A percentile compares a stretch with the other conserved stretches of the same genome.
These are phyloP conservation scores for Phialocephala subalpina DNA, from an alignment of 2,329 filamentous ascomycete genomes.

Conservation along the genomic window DNA sequence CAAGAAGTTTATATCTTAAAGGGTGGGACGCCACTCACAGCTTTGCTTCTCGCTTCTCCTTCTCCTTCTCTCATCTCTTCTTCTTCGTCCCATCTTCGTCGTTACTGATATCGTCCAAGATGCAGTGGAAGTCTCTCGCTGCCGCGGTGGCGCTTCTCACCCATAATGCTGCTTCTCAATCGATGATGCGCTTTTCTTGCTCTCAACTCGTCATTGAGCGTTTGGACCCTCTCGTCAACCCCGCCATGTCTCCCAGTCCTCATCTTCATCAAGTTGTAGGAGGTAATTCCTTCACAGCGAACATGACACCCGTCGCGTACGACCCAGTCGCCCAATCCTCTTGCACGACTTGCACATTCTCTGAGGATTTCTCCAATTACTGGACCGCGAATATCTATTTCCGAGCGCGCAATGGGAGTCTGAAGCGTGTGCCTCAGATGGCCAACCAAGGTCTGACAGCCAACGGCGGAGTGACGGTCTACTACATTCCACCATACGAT, in stretches of 20 bases:
- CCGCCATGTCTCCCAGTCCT: constrained; percentile 26
- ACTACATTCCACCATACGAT: constrained; percentile 47
- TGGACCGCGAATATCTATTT: constrained; percentile 45
- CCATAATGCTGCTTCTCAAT: constrained; percentile 10
- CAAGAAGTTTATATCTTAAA: constrained; percentile 1
- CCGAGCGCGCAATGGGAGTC: constrained; percentile 42
- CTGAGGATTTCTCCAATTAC: constrained; percentile 47
- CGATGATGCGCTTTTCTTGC: constrained; percentile 24
- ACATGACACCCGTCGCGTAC: constrained; percentile 44
- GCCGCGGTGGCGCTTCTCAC: constrained; percentile 5
- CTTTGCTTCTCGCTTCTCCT: constrained; percentile 5
- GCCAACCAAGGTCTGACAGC: constrained; percentile 36
- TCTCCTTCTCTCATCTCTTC: constrained; percentile 4
- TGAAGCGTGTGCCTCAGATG: constrained; percentile 39
- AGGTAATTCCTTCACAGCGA: constrained; percentile 49
- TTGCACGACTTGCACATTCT: constrained; percentile 45
- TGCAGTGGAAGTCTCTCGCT: constrained; percentile 11
- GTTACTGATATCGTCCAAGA: constrained; percentile 1
- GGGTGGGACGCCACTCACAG: not conserved
- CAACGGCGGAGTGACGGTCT: constrained; percentile 49
- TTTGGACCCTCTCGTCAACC: constrained; percentile 31
- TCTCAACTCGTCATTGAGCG: constrained; percentile 32
- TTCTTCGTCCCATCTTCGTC: not conserved
- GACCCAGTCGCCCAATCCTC: constrained; percentile 40
- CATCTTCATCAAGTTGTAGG: constrained; percentile 34